Base-by-base conservation (phyloP, 2,329 filamentous ascomycete genomes). In the Talaromyces sp. region DNA sequence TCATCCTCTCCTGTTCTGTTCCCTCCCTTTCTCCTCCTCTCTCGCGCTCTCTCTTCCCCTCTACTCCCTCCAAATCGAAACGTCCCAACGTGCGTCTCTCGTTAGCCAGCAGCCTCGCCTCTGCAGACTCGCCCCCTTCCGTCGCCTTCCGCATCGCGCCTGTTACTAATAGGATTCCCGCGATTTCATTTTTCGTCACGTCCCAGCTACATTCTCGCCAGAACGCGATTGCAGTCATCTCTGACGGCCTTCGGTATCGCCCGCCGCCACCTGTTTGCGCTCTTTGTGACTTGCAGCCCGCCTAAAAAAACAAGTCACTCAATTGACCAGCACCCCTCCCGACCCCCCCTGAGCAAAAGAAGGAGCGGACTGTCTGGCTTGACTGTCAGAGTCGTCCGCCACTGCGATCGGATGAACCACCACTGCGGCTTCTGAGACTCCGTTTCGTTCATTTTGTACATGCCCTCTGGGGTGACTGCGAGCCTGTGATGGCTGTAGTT, bases 401-500 rank as follows among this genome's bases (percentile, higher is more conserved):
- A 68, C 63, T 56, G 65, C 58, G 63, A 64, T 70, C 63, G 68
- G 70, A 67, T 71, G 70, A 68, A 62, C 70, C 60, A 63, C 29
- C 38, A 19, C 38, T 17, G 19, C 24, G 29, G 32, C 24, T 21
- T 24, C 29, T 38, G 27, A 52, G 49, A 9, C 13, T 26, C 38
- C 55, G 29, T 55, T 19, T 46, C 43, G n/a, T 46, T 46, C 35
- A 35, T 38, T 35, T 10, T 35, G 56, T 73, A 64, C 65, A 72
- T 69, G 69, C 67, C 68, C 68, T 59, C 41, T 46, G 51, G 66
- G 68, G 70, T 65, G 62, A 66, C 50, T 51, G 64, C 46, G 66
- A 65, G 67, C 68, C 66, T 69, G 52, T 70, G 61, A 78, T 78
- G 75, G 72, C 75, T 70, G 70, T 73, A 62, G 67, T 73, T 65